These are phyloP conservation scores for Puccinia polysora DNA, from an alignment of 1,284 basidiomycete species.

Conservation along the genomic window DNA sequence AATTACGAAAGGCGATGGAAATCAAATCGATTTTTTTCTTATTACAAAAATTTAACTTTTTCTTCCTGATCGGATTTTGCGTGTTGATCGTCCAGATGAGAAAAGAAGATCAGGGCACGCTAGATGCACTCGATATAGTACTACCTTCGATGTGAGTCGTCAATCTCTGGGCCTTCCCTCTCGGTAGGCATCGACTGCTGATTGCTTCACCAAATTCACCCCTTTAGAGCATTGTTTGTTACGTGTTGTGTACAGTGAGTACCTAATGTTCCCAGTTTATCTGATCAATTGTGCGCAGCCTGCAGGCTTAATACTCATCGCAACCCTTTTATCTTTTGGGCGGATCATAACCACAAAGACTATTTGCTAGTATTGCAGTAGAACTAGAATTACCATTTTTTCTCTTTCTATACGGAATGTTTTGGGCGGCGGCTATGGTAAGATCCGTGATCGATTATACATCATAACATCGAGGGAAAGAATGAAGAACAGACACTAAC, in stretches of 20 bases:
- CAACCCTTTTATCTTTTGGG: no score
- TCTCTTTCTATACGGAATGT: conserved; percentile 9
- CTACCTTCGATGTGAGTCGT: conserved; percentile 34
- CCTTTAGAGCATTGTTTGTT: conserved; percentile 20
- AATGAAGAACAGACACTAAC: neutral
- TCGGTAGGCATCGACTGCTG: neutral
- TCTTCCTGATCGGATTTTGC: conserved; percentile 40
- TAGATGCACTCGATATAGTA: conserved; percentile 12
- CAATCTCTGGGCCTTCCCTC: neutral
- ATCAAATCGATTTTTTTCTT: conserved; percentile 33
- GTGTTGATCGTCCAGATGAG: conserved; percentile 31
- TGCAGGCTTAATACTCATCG: neutral
- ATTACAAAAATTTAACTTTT: conserved; percentile 43
- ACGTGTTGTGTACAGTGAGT: conserved; percentile 28
- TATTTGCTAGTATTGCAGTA: conserved; percentile 27
- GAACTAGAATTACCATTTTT: conserved; percentile 29
- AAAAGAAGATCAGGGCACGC: neutral
- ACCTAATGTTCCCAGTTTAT: neutral
- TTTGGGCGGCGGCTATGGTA: conserved; percentile 27
- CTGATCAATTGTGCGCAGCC: neutral
- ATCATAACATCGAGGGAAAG: no score
- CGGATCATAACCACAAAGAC: neutral
- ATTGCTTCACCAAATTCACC: neutral
- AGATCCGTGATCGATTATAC: no score
- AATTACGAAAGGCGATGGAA: conserved; percentile 7